Base-by-base conservation (phyloP, 2,329 filamentous ascomycete species). In the Diplodia scrobiculata region DNA sequence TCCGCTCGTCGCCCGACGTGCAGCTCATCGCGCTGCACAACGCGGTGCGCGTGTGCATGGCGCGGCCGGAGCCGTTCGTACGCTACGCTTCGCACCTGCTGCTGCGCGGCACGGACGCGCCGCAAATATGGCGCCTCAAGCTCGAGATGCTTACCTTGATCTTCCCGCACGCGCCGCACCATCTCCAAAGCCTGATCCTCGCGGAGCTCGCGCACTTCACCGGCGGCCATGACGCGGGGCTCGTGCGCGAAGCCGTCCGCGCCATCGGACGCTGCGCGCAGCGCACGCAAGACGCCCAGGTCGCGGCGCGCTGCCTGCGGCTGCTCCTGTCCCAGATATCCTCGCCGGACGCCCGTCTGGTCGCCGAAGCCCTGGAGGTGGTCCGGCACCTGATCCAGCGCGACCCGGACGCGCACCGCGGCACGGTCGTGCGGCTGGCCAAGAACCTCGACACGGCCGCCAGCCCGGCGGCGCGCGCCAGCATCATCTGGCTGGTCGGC, bases 171-270 rank as follows among this genome's bases (percentile, higher is more conserved):
- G 89, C 89, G 69, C 87, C 89, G 5, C 76, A 86, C 10, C 88
- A 91, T 67, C 82, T 90, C 67, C 96, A 97, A 77, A 91, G 90
- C 66, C 84, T 99, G 6, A 91, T 98, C 53, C 84, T 99, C 60
- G 93, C 91, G 70, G 95, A 99, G 75, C 84, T 99, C 5, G 93
- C 97, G 73, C 94, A 98, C 79, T 98, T 98, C 17, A 93, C 97
- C 71, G 87, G 89, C 67, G 88, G 83, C 76, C 80, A 86, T 13
- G 89, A 97, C 75, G 87, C 90, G 68, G 85, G 87, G 0, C 83
- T 98, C 11, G 91, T 97, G 34, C 88, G 90, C 29, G 94, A 97
- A 75, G 91, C 92, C 45, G 94, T 99, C 3, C 86, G 92, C 27
- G 94, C 95, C 5, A 96, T 99, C 71, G 95, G 95, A 1, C 87